A percentile compares a stretch with the other conserved stretches of the same genome.
phyloP scores from a whole-genome alignment of 1,139 yeast genomes.

The Yamadazyma kanchanaburiensis region DNA sequence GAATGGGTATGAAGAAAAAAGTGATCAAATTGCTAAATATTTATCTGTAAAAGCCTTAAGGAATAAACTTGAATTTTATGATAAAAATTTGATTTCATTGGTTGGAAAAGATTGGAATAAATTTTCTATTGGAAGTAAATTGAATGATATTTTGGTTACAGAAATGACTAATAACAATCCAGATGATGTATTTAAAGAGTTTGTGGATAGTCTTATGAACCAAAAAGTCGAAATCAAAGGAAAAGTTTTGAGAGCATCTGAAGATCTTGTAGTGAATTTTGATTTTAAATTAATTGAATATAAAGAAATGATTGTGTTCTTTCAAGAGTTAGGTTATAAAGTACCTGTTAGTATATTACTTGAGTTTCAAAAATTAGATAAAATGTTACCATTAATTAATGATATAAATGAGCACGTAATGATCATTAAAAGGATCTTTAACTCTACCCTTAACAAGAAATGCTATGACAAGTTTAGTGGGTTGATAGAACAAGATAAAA shows the following conservation, averaged over 20 bases:
- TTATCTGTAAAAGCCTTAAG: conserved; percentile 3
- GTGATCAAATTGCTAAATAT: conserved; percentile 4
- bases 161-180: conserved; percentile 47
- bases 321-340: conserved; percentile 53
- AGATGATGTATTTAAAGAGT: conserved; percentile 18
- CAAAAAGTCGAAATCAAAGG: conserved; percentile 11
- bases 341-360: conserved; percentile 43
- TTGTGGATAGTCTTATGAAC: neutral
- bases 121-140: conserved; percentile 69
- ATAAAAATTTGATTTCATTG: conserved; percentile 10
- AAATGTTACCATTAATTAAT: conserved; percentile 57
- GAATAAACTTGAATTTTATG: conserved; percentile 10
- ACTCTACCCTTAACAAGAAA: conserved; percentile 15
- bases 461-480: conserved; percentile 38
- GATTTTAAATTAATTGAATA: conserved; percentile 43
- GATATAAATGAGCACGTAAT: conserved; percentile 45
- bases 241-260: conserved; percentile 10
- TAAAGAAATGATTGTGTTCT: conserved; percentile 52
- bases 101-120: conserved; percentile 75
- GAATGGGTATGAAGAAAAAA: neutral
- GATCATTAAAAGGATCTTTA: conserved; percentile 26
- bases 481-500: conserved; percentile 39
- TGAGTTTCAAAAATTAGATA: conserved; percentile 42
- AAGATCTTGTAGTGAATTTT: conserved; percentile 43
- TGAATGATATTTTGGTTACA: conserved; percentile 47